These are phyloP conservation scores for Apophysomyces sp. DNA, from an alignment of 371 early-diverging fungal species.

Conservation along the genomic window DNA sequence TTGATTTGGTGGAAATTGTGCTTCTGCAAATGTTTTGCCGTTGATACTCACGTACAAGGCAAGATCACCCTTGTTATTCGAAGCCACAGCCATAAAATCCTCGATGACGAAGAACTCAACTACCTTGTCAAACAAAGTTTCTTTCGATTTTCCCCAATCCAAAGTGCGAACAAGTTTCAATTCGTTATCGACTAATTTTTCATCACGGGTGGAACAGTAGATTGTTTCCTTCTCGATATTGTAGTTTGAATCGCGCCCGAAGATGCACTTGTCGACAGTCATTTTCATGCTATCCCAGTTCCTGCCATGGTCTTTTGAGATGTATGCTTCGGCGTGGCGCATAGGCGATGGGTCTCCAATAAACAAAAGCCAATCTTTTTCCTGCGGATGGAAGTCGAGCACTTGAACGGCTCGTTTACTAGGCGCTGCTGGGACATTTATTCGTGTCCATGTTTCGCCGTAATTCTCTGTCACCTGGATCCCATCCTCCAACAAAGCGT, in stretches of 20 bases:
- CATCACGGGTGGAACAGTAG: slow-evolving; percentile 69
- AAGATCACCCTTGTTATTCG: slow-evolving; percentile 49
- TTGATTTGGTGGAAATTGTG: slow-evolving; percentile 75
- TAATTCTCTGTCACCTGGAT: slow-evolving; percentile 67
- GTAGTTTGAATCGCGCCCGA: slow-evolving; percentile 71
- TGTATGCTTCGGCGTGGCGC: slow-evolving; percentile 68
- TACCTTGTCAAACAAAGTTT: slow-evolving; percentile 48
- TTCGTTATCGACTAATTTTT: slow-evolving; percentile 54
- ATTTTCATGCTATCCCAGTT: slow-evolving; percentile 76
- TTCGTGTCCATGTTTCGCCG: slow-evolving; percentile 60
- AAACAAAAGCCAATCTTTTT: slow-evolving; percentile 82
- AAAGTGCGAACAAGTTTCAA: slow-evolving; percentile 55
- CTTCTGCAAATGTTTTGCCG: slow-evolving; percentile 68
- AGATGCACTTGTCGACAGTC: slow-evolving; percentile 86
- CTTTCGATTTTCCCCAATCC: slow-evolving; percentile 34
- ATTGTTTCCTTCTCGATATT: slow-evolving; percentile 65
- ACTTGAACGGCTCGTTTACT: slow-evolving; percentile 56
- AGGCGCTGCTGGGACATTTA: slow-evolving; percentile 62
- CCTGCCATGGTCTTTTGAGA: slow-evolving; percentile 71
- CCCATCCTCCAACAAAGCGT: slow-evolving; percentile 57
- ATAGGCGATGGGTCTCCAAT: slow-evolving; percentile 50
- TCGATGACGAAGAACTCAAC: slow-evolving; percentile 66
- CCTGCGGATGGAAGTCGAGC: slow-evolving; percentile 81
- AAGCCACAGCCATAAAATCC: slow-evolving; percentile 73
- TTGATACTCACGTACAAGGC: slow-evolving; percentile 70